Evolutionary conservation across 2,329 filamentous ascomycete genomes (phyloP).

Genomic region (Colletotrichum sp.): DNA sequence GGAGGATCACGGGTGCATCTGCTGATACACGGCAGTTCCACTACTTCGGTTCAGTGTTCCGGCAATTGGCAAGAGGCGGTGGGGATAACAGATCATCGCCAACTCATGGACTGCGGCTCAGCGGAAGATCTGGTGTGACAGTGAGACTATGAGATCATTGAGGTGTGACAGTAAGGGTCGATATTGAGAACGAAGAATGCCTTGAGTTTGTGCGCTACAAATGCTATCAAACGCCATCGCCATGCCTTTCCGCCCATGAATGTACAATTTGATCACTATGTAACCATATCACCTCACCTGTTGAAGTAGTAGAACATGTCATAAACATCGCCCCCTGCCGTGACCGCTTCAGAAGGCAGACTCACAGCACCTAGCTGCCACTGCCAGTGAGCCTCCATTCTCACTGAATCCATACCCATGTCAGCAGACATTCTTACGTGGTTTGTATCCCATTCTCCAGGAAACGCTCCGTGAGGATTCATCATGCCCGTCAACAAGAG

Average conservation of each 20-base stretch:
- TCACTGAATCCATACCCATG: neutral
- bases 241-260: neutral
- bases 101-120: neutral
- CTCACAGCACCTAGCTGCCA: constrained; percentile 22
- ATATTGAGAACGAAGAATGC: neutral
- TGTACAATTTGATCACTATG: neutral
- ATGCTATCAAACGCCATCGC: neutral
- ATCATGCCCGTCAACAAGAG: neutral
- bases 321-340: constrained; percentile 23
- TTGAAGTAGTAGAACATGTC: constrained; percentile 19
- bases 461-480: neutral
- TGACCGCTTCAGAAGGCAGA: constrained; percentile 22
- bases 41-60: neutral
- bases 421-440: neutral
- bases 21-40: neutral
- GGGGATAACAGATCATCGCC: neutral
- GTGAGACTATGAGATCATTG: neutral
- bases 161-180: neutral
- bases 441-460: neutral
- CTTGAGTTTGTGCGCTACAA: neutral
- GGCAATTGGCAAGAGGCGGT: neutral
- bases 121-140: neutral
- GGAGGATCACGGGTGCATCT: neutral
- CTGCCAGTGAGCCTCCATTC: neutral
- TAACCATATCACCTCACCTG: neutral